These are phyloP conservation scores for Phoma sp. DNA, from an alignment of 2,329 filamentous ascomycete genomes.

Conservation along the genomic window DNA sequence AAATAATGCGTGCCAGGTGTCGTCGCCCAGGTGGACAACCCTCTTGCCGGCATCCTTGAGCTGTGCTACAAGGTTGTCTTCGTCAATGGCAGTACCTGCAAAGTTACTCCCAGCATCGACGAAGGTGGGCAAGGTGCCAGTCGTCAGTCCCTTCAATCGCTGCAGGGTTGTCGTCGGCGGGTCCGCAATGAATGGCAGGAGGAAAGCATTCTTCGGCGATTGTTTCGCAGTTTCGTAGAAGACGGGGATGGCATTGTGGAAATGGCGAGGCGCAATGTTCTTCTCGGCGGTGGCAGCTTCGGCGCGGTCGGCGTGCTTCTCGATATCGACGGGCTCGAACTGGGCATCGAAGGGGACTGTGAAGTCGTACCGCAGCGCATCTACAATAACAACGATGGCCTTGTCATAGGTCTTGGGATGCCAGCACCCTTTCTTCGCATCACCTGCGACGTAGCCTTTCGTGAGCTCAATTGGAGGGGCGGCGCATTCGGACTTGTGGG, in stretches of 20 bases:
- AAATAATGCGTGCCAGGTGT: constrained; percentile 94
- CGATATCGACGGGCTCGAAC: constrained; percentile 50
- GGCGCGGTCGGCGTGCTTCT: constrained; percentile 7
- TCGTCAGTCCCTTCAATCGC: constrained; percentile 90
- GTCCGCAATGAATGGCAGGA: constrained; percentile 95
- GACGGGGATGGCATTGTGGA: constrained; percentile 87
- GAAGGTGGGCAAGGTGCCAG: constrained; percentile 92
- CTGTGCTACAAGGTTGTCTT: constrained; percentile 78
- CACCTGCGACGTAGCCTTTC: constrained; percentile 46
- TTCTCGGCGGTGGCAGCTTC: constrained; percentile 19
- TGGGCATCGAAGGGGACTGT: constrained; percentile 75
- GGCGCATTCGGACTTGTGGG: constrained; percentile 78
- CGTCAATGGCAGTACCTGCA: constrained; percentile 91
- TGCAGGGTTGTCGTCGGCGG: constrained; percentile 94
- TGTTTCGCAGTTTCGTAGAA: constrained; percentile 80
- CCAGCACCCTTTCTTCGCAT: constrained; percentile 78
- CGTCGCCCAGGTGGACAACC: constrained; percentile 93
- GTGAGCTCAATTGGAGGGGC: constrained; percentile 69
- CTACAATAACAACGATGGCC: constrained; percentile 87
- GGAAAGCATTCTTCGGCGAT: constrained; percentile 80
- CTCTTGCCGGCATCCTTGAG: constrained; percentile 70
- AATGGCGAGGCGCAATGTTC: constrained; percentile 60
- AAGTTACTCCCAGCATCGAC: constrained; percentile 95
- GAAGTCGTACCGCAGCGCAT: constrained; percentile 96
- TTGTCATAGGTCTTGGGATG: constrained; percentile 93